Evolutionary conservation across 305 asterid genomes (phyloP), one percentile per base, ranked within the genome.

Genomic region (Euphrasia arctica): DNA sequence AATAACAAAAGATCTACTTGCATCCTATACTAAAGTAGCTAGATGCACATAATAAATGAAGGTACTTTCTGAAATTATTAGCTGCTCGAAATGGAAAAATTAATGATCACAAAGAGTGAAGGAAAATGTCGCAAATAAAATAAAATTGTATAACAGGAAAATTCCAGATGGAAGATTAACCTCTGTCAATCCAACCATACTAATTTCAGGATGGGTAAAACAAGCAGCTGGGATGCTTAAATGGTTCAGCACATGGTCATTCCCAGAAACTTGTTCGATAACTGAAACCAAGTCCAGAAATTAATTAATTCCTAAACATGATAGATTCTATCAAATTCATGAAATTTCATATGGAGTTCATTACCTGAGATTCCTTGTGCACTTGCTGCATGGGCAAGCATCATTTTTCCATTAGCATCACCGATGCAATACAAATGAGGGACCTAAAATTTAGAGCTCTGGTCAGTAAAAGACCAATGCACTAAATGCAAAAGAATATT

Each of bases 381-480:
- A 77, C 96, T 94, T 78, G 99, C 96, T 55, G 97, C 99, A 74
- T 94, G 99, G 66, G 99, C 99, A 74, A 90, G 96, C 99, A 94
- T 94, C 97, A 94, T 66, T 80, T 84, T 94, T 32, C 99, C 99
- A 82, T 94, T 94, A 67, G 99, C 99, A 85, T 94, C 99, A 71
- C 97, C 97, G 63, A 94, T 90, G 80, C 99, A 94, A 72, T 85
- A 94, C 77, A 94, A 75, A 71, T 94, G 90, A 54, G 97, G 97
- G 66, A 90, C 96, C 99, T 94, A 73, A 58, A 50, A 58, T 65
- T 66, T 64, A 79, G 65, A 10, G 32, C n/a, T 32, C n/a, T 51
- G n/a, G 62, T 49, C 47, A 62, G 72, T 51, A 58, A 58, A 27
- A 6, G 15, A 59, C 25, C 10, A 58, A 13, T 34, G 47, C 13